Evolutionary conservation across 768 basidiomycete species (phyloP).

Genomic region (Rhizopogon rudus): DNA sequence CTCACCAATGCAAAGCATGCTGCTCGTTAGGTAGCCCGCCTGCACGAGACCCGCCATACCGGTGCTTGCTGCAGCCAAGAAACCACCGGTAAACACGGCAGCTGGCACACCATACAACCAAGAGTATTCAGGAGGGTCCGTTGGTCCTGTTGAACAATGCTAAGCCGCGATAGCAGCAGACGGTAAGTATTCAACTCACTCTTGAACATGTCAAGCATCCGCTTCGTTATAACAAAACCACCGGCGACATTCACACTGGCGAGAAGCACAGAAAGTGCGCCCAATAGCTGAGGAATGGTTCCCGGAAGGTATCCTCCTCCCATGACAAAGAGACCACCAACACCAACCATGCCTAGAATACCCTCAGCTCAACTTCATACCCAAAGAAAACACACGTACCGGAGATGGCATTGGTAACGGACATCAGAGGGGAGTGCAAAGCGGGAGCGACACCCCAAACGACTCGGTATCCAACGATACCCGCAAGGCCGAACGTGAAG

Average conservation of each 20-base stretch:
- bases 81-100: constrained; percentile 77
- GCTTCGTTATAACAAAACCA: constrained; percentile 85
- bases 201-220: constrained; percentile 93
- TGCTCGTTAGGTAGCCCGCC: constrained; percentile 82
- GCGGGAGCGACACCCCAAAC: constrained; percentile 90
- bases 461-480: constrained; percentile 82
- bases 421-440: constrained; percentile 87
- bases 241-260: constrained; percentile 87
- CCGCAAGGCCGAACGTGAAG: constrained; percentile 85
- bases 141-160: constrained; percentile 46
- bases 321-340: constrained; percentile 88
- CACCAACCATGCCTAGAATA: constrained; percentile 62
- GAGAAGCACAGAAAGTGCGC: constrained; percentile 79
- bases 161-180: background rate
- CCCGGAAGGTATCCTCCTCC: constrained; percentile 82
- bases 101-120: constrained; percentile 81
- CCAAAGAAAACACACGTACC: constrained; percentile 36
- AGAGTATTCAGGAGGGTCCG: constrained; percentile 84
- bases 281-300: constrained; percentile 75
- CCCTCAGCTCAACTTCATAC: background rate
- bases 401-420: constrained; percentile 86
- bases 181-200: constrained; percentile 36
- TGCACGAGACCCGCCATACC: constrained; percentile 85
- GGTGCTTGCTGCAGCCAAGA: constrained; percentile 75
- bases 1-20: constrained; percentile 79